Base-by-base conservation (phyloP, 805 yeast species). In the Danielia reshetovae region DNA sequence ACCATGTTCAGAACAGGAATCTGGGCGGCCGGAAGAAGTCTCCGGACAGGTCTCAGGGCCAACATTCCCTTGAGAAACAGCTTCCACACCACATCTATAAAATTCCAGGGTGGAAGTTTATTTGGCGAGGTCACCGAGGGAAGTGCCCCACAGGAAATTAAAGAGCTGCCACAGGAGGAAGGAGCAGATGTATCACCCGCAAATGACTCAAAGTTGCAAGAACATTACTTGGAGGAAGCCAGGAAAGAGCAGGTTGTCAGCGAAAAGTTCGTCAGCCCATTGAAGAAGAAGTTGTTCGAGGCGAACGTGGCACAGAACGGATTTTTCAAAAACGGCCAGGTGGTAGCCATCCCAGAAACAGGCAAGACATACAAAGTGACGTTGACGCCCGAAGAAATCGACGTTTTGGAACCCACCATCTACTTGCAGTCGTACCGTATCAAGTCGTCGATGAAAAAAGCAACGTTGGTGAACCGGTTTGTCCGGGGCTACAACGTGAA, bases 391-490 rank as follows among this genome's bases (percentile, higher is more conserved):
- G 71, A 74, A 36, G 95, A 88, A 57, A 77, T 86, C 36, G 83
- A 81, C 35, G 75, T 80, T 2, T 69, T 90, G 40, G 96, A 88
- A 59, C 97, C 97, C 16, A 79, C 93, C 9, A 75, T 90, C n/a
- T 87, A 79, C 60, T 61, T 85, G 38, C 74, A 82, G 56, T 83
- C 95, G 8, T 81, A 72, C 68, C 75, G 97, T 60, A 72, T 89
- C 49, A 86, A 86, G 58, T 75, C 89, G n/a, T 81, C 95, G 5
- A 75, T 82, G 68, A 90, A 90, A 62, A 90, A 90, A 63, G 86
- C 93, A 29, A 86, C 86, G 8, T 68, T 79, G 25, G 83, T 87
- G 31, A 69, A 85, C 45, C 73, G 97, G 46, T 76, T 88, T 52
- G 74, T 89, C 39, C 74, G 85, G 38, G 81, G 81, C 22, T 63